These are phyloP conservation scores for Heterobasidion annosum DNA, from an alignment of 1,284 basidiomycete genomes.

Conservation along the genomic window DNA sequence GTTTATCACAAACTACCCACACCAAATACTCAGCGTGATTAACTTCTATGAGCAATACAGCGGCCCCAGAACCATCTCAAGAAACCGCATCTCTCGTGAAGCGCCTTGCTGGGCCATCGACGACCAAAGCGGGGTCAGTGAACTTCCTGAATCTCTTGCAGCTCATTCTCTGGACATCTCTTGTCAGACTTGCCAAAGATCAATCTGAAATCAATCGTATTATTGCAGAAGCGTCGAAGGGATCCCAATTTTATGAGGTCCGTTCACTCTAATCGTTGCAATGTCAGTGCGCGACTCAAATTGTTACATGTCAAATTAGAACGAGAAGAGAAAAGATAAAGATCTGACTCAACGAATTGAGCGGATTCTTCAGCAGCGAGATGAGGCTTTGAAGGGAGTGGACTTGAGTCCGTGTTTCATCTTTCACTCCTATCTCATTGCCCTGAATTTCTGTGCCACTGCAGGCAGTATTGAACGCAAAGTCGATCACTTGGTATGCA, in stretches of 20 bases:
- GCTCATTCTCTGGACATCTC: not conserved
- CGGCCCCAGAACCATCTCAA: constrained; percentile 33
- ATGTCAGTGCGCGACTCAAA: not conserved
- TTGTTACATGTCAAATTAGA: constrained; percentile 30
- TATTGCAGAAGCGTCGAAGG: constrained; percentile 75
- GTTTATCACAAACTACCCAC: not conserved
- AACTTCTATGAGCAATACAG: not conserved
- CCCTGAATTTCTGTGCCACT: not conserved
- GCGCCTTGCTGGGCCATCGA: constrained; percentile 70
- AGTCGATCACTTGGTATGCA: constrained; percentile 42
- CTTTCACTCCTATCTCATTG: not conserved
- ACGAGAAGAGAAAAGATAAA: constrained; percentile 78
- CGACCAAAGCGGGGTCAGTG: constrained; percentile 66
- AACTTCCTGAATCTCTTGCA: not conserved
- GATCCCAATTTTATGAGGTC: constrained; percentile 79
- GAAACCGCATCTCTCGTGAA: constrained; percentile 59
- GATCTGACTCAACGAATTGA: constrained; percentile 68
- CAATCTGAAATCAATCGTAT: constrained; percentile 74
- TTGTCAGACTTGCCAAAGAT: constrained; percentile 56
- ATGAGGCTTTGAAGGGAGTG: constrained; percentile 46
- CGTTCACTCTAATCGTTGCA: constrained; percentile 9
- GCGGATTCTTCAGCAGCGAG: constrained; percentile 54
- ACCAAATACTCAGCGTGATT: not conserved
- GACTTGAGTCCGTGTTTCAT: constrained; percentile 46
- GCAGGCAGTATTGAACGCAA: constrained; percentile 43